Evolutionary conservation across 1,284 basidiomycete genomes (phyloP).

Genomic region (Naganishia albida): DNA sequence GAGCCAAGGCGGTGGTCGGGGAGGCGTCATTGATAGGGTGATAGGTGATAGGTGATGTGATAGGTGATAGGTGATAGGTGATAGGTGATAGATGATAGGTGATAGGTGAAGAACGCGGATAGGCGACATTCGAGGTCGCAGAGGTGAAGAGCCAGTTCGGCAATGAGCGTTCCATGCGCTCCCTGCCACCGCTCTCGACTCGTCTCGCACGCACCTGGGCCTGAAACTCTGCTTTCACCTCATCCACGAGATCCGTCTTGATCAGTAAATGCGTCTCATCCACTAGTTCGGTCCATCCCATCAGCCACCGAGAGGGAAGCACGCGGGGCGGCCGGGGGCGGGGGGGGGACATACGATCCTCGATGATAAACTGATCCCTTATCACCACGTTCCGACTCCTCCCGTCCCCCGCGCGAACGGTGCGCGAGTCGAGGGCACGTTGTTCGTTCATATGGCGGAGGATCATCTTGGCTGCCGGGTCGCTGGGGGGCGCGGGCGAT

Average conservation of each 20-base stretch:
- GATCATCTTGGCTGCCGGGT: slow-evolving; percentile 26
- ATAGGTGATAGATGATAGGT: no score
- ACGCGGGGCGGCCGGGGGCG: no score
- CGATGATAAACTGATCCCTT: slow-evolving; percentile 25
- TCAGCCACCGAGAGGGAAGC: not conserved
- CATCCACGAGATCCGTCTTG: slow-evolving; percentile 22
- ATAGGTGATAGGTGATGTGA: no score
- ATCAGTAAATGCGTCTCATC: slow-evolving; percentile 23
- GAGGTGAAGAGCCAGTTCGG: no score
- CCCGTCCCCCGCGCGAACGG: slow-evolving; percentile 17
- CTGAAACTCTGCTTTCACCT: slow-evolving; percentile 23
- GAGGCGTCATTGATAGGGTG: no score
- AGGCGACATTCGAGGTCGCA: no score
- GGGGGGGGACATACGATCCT: slow-evolving; percentile 12
- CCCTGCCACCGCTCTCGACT: no score
- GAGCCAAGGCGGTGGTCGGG: not conserved
- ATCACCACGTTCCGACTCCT: slow-evolving; percentile 24
- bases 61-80: no score
- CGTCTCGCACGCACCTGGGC: slow-evolving; percentile 3
- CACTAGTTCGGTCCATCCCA: not conserved
- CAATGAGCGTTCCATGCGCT: no score
- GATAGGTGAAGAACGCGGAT: no score
- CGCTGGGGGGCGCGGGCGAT: not conserved
- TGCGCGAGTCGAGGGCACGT: slow-evolving; percentile 22
- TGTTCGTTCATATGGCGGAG: slow-evolving; percentile 27